phyloP scores from a whole-genome alignment of 2,329 filamentous ascomycete species.

The Trichoderma aggressivum region DNA sequence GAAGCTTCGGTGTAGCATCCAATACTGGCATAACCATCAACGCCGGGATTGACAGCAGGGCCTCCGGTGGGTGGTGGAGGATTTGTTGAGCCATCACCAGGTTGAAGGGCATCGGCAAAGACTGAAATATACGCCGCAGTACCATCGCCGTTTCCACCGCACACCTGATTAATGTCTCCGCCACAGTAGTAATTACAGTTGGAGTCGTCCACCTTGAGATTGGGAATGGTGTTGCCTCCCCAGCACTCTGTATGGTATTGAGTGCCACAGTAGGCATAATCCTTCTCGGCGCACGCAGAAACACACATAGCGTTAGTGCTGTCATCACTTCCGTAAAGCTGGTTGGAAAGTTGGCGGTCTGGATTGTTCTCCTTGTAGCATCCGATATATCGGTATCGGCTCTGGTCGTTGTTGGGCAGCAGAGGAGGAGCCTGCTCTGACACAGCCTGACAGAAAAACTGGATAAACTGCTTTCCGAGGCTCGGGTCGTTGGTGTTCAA shows the following conservation, averaged over 20 bases:
- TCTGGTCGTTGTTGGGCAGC: slow-evolving; percentile 38
- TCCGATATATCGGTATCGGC: slow-evolving; percentile 51
- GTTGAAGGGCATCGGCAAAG: slow-evolving; percentile 39
- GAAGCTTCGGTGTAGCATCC: slow-evolving; percentile 40
- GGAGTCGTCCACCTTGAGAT: slow-evolving; percentile 39
- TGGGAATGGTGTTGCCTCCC: slow-evolving; percentile 49
- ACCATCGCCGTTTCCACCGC: slow-evolving; percentile 48
- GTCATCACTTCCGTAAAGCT: slow-evolving; percentile 38
- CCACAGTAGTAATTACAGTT: slow-evolving; percentile 52
- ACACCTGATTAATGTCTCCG: slow-evolving; percentile 48
- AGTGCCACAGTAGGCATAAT: slow-evolving; percentile 44
- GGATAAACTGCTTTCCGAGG: slow-evolving; percentile 50
- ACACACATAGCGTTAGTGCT: slow-evolving; percentile 48
- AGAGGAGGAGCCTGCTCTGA: slow-evolving; percentile 52
- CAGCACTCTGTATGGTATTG: slow-evolving; percentile 54
- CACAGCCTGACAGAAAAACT: slow-evolving; percentile 51
- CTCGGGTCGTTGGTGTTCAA: slow-evolving; percentile 55
- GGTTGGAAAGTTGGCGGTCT: slow-evolving; percentile 45
- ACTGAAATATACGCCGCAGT: slow-evolving; percentile 44
- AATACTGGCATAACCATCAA: slow-evolving; percentile 34
- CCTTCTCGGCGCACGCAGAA: slow-evolving; percentile 36
- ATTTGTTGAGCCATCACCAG: slow-evolving; percentile 25
- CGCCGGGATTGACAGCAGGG: slow-evolving; percentile 38
- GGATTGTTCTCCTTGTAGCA: slow-evolving; percentile 58
- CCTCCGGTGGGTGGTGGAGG: slow-evolving; percentile 21